Conservation (phyloP, 257 asterid genomes). For the Scutellaria minor region DNA sequence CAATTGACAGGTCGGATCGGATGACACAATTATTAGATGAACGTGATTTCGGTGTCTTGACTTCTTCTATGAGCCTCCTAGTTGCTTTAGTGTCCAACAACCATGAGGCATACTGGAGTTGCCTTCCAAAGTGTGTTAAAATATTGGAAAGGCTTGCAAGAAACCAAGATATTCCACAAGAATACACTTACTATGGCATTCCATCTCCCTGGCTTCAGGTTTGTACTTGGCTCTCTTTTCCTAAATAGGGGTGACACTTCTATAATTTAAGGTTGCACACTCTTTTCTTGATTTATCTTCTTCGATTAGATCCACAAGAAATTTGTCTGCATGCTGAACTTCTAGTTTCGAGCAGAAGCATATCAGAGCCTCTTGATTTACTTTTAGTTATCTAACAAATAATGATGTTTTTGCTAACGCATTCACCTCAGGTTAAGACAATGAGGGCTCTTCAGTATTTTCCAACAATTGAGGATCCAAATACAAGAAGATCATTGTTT, state of each 20-base stretch:
- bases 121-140: conserved; percentile 95
- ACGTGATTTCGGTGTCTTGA: conserved; percentile 97
- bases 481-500: conserved; percentile 91
- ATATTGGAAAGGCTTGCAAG: conserved; percentile 91
- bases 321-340: conserved; percentile 22
- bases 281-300: conserved; percentile 10
- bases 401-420: conserved; percentile 30
- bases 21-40: conserved; percentile 98
- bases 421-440: conserved; percentile 79
- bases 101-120: conserved; percentile 97
- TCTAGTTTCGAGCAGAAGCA: conserved; percentile 23
- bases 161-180: conserved; percentile 97
- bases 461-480: conserved; percentile 97
- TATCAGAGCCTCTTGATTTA: conserved; percentile 29
- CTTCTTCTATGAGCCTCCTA: conserved; percentile 96
- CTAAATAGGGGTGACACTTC: conserved; percentile 9
- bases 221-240: conserved; percentile 36
- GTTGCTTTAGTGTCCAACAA: conserved; percentile 94
- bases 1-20: conserved; percentile 85
- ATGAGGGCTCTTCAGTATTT: conserved; percentile 99
- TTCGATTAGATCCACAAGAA: conserved; percentile 6
- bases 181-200: conserved; percentile 95
- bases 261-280: background rate
- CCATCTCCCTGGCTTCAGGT: conserved; percentile 99
- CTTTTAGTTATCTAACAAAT: conserved; percentile 35